phyloP scores from a whole-genome alignment of 805 yeast species.

The Candida ficus region DNA sequence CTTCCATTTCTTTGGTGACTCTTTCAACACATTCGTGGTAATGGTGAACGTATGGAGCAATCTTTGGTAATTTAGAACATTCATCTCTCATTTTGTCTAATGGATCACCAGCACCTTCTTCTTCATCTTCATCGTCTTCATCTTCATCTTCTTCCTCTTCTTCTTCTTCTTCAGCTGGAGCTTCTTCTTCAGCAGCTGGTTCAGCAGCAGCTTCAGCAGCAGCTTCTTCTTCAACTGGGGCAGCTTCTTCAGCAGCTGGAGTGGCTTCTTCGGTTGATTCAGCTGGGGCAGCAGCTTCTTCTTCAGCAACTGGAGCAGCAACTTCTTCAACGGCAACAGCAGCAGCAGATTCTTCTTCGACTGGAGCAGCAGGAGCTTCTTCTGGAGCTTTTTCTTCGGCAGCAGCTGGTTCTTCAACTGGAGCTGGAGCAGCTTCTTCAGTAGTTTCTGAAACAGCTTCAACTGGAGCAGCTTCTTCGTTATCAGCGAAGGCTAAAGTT shows the following conservation, averaged over 20 bases:
- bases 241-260: conserved; percentile 11
- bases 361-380: conserved; percentile 9
- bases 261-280: conserved; percentile 10
- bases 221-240: not conserved
- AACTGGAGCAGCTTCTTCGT: conserved; percentile 10
- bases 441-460: conserved; percentile 1
- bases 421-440: conserved; percentile 11
- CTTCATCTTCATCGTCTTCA: conserved; percentile 65
- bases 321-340: no score
- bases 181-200: conserved; percentile 4
- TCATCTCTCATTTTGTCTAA: conserved; percentile 60
- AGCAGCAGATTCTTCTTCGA: conserved; percentile 9
- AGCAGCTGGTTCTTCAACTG: conserved; percentile 10
- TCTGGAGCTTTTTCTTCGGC: conserved; percentile 8
- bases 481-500: conserved; percentile 74
- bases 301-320: conserved; percentile 30
- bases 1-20: conserved; percentile 83
- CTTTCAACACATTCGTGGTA: conserved; percentile 93
- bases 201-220: conserved; percentile 1
- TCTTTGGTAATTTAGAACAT: conserved; percentile 62
- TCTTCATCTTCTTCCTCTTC: conserved; percentile 45
- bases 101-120: conserved; percentile 65
- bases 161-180: conserved; percentile 21
- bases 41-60: conserved; percentile 78
- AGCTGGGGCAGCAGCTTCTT: conserved; percentile 26